These are phyloP conservation scores for Hypomyces perniciosus DNA, from an alignment of 2,329 filamentous ascomycete species.

Conservation along the genomic window DNA sequence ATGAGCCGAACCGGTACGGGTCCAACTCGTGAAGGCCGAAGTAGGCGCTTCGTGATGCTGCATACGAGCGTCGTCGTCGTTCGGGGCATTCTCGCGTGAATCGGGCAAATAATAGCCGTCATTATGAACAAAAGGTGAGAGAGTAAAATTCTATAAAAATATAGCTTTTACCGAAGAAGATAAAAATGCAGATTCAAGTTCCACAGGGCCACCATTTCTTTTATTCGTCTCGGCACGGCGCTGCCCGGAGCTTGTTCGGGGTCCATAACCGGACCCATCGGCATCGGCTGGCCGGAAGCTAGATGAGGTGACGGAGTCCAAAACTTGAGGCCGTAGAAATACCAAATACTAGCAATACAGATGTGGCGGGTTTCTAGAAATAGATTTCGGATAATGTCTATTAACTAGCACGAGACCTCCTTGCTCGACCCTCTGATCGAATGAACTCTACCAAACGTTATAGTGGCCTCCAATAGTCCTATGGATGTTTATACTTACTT, in stretches of 20 bases:
- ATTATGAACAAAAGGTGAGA: not conserved
- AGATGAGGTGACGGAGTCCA: not conserved
- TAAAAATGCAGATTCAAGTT: not conserved
- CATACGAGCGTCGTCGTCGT: not conserved
- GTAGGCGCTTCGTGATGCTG: not conserved
- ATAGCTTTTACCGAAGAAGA: not conserved
- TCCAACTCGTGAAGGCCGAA: not conserved
- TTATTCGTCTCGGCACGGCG: slow-evolving; percentile 8
- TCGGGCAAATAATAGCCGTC: slow-evolving; percentile 6
- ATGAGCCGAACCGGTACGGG: not conserved
- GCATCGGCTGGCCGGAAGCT: slow-evolving; percentile 8
- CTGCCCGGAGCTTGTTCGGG: slow-evolving; percentile 5
- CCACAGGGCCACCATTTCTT: not conserved
- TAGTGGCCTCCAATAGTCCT: not conserved
- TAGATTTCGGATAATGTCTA: too few relatives aligned
- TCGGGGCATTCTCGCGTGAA: slow-evolving; percentile 1
- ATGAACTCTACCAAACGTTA: not conserved
- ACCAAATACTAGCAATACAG: not conserved
- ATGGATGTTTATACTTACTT: too few relatives aligned
- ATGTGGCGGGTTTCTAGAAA: too few relatives aligned
- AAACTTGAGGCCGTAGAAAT: not conserved
- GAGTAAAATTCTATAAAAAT: not conserved
- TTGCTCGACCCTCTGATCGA: too few relatives aligned
- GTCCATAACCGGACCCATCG: not conserved
- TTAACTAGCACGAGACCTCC: too few relatives aligned